Conservation (phyloP, 345 rosid species). For the Salix suchowensis region DNA sequence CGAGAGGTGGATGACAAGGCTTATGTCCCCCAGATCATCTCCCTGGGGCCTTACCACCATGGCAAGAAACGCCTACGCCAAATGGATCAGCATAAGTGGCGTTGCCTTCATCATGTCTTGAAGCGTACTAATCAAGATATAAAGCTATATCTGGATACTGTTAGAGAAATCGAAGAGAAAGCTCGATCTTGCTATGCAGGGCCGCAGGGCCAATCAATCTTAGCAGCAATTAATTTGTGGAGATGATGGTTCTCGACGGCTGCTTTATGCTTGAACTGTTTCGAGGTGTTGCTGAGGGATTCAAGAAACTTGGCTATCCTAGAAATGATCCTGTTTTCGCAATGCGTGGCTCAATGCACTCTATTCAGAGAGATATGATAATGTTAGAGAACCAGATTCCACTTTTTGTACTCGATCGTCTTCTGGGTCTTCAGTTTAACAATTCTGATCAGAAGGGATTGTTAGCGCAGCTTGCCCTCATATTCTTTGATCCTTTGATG, state of each 20-base stretch:
- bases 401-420: conserved; percentile 55
- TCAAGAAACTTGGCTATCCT: conserved; percentile 57
- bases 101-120: conserved; percentile 57
- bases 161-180: conserved; percentile 58
- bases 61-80: conserved; percentile 60
- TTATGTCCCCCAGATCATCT: conserved; percentile 68
- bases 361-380: conserved; percentile 83
- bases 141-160: conserved; percentile 15
- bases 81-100: conserved; percentile 87
- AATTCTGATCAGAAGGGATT: conserved; percentile 53
- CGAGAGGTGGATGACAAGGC: conserved; percentile 71
- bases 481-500: conserved; percentile 77
- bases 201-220: conserved; percentile 49
- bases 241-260: conserved; percentile 87
- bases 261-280: conserved; percentile 78
- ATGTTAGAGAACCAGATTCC: conserved; percentile 90
- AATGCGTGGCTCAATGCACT: conserved; percentile 85
- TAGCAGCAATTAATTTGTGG: conserved; percentile 64
- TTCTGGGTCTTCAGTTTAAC: conserved; percentile 62
- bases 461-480: conserved; percentile 55
- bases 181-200: conserved; percentile 74
- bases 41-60: conserved; percentile 81
- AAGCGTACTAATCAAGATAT: conserved; percentile 56
- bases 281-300: conserved; percentile 68
- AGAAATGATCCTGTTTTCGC: conserved; percentile 76